phyloP scores from a whole-genome alignment of 2,329 filamentous ascomycete genomes.

The Epicoccum nigrum region DNA sequence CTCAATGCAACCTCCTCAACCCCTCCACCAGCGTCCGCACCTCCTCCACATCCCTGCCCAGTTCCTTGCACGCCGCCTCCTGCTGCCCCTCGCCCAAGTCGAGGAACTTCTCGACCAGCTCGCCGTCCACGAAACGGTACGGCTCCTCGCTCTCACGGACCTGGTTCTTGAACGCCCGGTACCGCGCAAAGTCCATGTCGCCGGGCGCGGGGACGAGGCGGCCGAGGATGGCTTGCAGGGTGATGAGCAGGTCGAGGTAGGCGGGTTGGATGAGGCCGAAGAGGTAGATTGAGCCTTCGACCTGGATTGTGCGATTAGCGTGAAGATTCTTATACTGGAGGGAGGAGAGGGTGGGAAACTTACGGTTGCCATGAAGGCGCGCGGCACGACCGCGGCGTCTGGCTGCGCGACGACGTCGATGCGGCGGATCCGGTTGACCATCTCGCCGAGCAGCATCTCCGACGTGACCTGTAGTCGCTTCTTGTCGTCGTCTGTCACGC shows the following conservation, averaged over 20 bases:
- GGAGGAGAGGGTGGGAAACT: slow-evolving; percentile 40
- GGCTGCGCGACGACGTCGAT: slow-evolving; percentile 70
- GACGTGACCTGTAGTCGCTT: slow-evolving; percentile 73
- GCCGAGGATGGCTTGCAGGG: slow-evolving; percentile 75
- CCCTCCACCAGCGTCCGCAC: slow-evolving; percentile 66
- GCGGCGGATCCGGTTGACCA: slow-evolving; percentile 85
- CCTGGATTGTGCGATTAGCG: slow-evolving; percentile 55
- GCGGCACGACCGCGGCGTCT: slow-evolving; percentile 74
- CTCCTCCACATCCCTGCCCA: slow-evolving; percentile 63
- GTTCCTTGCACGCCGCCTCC: slow-evolving; percentile 57
- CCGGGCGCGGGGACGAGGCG: slow-evolving; percentile 72
- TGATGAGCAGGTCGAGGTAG: slow-evolving; percentile 80
- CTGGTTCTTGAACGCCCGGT: slow-evolving; percentile 79
- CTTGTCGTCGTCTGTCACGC: slow-evolving; percentile 76
- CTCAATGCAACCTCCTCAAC: slow-evolving; percentile 56
- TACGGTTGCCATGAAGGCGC: slow-evolving; percentile 89
- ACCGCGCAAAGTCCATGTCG: slow-evolving; percentile 75
- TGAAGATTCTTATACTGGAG: background rate
- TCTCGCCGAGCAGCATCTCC: slow-evolving; percentile 87
- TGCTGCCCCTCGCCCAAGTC: slow-evolving; percentile 68
- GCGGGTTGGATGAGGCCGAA: slow-evolving; percentile 77
- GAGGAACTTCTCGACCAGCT: slow-evolving; percentile 85
- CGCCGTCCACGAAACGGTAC: slow-evolving; percentile 88
- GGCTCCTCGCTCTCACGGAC: slow-evolving; percentile 76
- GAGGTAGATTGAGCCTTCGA: slow-evolving; percentile 90